These are phyloP conservation scores for Crithidia brevicula DNA, from an alignment of 208 protist species.

Conservation along the genomic window DNA sequence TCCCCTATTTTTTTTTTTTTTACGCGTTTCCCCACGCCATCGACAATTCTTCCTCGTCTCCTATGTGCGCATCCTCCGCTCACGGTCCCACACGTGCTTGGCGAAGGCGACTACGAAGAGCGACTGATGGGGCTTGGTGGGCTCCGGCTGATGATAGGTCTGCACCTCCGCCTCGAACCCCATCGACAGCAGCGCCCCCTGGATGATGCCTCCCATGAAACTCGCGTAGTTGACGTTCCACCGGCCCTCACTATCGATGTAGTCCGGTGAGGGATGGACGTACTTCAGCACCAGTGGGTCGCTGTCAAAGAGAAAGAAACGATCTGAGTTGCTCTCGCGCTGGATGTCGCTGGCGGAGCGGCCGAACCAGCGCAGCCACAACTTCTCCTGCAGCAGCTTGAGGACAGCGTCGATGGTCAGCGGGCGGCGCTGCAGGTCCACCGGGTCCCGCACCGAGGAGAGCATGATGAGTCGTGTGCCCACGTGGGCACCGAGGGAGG, in stretches of 20 bases:
- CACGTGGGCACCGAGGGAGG: conserved; percentile 70
- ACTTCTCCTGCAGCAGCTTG: conserved; percentile 71
- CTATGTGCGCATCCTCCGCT: conserved; percentile 53
- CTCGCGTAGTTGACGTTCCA: conserved; percentile 88
- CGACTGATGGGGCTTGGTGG: conserved; percentile 71
- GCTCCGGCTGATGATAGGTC: conserved; percentile 84
- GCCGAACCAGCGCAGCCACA: conserved; percentile 87
- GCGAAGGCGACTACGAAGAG: conserved; percentile 85
- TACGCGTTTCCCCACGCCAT: not conserved
- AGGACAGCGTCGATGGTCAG: conserved; percentile 65
- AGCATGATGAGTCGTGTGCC: conserved; percentile 72
- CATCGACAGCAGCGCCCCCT: conserved; percentile 75
- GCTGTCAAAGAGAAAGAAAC: conserved; percentile 84
- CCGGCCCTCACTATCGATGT: conserved; percentile 68
- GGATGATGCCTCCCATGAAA: conserved; percentile 85
- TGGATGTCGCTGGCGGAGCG: conserved; percentile 78
- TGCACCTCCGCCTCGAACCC: conserved; percentile 80
- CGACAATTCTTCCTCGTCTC: no score
- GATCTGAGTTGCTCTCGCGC: conserved; percentile 76
- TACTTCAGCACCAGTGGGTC: conserved; percentile 75
- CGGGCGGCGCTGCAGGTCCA: conserved; percentile 59
- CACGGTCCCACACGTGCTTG: conserved; percentile 81
- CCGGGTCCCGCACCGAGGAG: conserved; percentile 59
- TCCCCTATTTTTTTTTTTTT: not conserved
- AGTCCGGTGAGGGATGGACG: conserved; percentile 78